Evolutionary conservation across 108 stramenopile genomes (phyloP), one percentile per base, ranked within the genome.

Genomic region (Seminavis robusta): DNA sequence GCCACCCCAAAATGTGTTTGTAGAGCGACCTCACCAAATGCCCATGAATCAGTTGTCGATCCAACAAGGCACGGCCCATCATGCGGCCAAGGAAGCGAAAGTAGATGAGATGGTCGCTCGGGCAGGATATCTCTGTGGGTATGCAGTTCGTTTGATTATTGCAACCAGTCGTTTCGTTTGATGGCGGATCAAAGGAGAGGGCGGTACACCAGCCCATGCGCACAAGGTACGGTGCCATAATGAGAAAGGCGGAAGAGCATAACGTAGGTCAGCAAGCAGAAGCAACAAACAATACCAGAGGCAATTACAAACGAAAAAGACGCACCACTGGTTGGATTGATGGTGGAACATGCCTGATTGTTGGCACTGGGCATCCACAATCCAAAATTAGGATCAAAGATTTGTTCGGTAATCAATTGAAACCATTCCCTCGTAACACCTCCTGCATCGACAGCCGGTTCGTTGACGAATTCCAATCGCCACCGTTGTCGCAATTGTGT

Each of bases 401-500:
- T 83, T 72, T 97, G 88, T 23, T 89, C 74, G 16, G 94, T 75
- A 5, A 94, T 87, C 49, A 91, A 61, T 51, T 93, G 76, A 61
- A 96, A 99, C 95, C 95, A 98, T 79, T 99, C 98, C 13, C 97
- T 65, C 17, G 96, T 83, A 53, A 99, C 68, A 0, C 97, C 98
- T 25, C 98, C 98, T 1, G 97, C 98, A 63, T 99, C 98, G 54
- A 98, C 90, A 2, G 97, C 98, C 41, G 77, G 70, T 74, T 99
- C 98, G 16, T 90, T 89, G 47, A 83, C 85, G 63, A 99, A 99
- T 52, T 96, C 88, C 63, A 99, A 90, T 32, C 94, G 71, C 79
- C 98, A 90, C 19, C 81, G 61, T 29, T 94, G 96, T 0, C 95
- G 63, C 73, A 99, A 60, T 62, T 98, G 93, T 51, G 86, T 86